These are phyloP conservation scores for Chrysoporthe deuterocubensis DNA, from an alignment of 2,329 filamentous ascomycete species.

Conservation along the genomic window DNA sequence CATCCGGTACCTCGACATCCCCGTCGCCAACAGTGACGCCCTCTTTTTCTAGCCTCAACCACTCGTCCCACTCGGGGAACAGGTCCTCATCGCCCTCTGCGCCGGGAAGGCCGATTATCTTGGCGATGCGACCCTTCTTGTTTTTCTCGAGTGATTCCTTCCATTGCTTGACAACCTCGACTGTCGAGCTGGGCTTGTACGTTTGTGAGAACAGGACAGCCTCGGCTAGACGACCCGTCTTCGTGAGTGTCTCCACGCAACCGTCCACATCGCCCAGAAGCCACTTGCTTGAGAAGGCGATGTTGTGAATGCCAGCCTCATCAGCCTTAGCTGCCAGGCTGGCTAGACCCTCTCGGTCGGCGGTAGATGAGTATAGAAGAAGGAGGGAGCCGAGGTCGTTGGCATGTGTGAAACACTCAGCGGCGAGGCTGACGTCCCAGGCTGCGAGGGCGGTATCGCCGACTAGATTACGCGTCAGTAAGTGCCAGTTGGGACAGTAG, in stretches of 20 bases:
- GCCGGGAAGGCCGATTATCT: slow-evolving; percentile 80
- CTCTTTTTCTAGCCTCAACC: slow-evolving; percentile 77
- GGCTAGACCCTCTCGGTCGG: slow-evolving; percentile 74
- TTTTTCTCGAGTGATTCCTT: slow-evolving; percentile 81
- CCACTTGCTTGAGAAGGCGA: slow-evolving; percentile 91
- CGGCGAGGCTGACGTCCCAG: slow-evolving; percentile 87
- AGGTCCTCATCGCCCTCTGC: slow-evolving; percentile 73
- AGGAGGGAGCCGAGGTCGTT: slow-evolving; percentile 90
- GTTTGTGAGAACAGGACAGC: slow-evolving; percentile 92
- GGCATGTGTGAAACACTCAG: slow-evolving; percentile 90
- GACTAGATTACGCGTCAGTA: slow-evolving; percentile 49
- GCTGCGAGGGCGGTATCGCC: slow-evolving; percentile 85
- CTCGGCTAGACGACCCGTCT: slow-evolving; percentile 81
- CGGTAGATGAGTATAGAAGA: slow-evolving; percentile 84
- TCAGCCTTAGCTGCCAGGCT: slow-evolving; percentile 76
- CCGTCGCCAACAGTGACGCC: slow-evolving; percentile 52
- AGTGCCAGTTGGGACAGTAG: no score
- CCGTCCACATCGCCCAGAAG: slow-evolving; percentile 80
- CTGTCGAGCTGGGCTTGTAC: slow-evolving; percentile 82
- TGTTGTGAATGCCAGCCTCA: slow-evolving; percentile 81
- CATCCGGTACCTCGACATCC: slow-evolving; percentile 32
- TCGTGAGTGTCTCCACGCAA: slow-evolving; percentile 78
- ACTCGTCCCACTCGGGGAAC: slow-evolving; percentile 97
- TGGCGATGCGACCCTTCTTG: slow-evolving; percentile 83
- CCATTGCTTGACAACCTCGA: slow-evolving; percentile 74